Base-by-base conservation (phyloP, 805 yeast genomes). In the Kuraishia hungarica region DNA sequence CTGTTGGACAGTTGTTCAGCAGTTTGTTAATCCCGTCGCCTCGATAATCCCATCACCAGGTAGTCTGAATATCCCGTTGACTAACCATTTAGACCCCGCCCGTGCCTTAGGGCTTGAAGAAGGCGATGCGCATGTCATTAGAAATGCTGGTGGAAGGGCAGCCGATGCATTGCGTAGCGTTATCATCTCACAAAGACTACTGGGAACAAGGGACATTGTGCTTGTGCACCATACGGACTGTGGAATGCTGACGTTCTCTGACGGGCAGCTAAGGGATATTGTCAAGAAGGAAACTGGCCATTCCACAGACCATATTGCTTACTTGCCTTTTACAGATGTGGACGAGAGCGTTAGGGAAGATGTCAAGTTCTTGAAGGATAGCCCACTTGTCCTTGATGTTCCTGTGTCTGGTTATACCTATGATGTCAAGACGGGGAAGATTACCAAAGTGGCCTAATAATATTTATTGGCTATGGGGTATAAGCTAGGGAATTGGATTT, bases 61-160 rank as follows among this genome's bases (percentile, higher is more conserved):
- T 26, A 26, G 10, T 6, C 5, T 26, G 29, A 26, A 6, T 6
- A 26, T 26, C 5, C 19, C 3, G 3, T 6, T 6, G 7, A n/a
- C 22, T 22, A 47, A 47, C 49, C 15, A 22, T 22, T n/a, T 11
- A 47, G 74, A 69, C 55, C 75, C 76, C 10, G 73, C 75, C 1
- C 65, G 58, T 20, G 62, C 68, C 3, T 58, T 72, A 19, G 76
- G 76, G 7, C 56, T 72, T 23, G 61, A 68, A 24, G 72, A 68
- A 58, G 78, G 77, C 20, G 78, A 74, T 52, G 76, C 73, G 8
- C 78, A 74, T 61, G 75, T 74, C 5, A 71, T 74, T 39, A 64
- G 77, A 58, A 74, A 74, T 57, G 78, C 78, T 15, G 78, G 78
- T 15, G 78, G 78, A 2, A 61, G 77, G 58, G 70, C 76, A 1